Evolutionary conservation across 495 filamentous ascomycete species (phyloP), one percentile per base, ranked within the genome.

Genomic region (Platismatia glauca): DNA sequence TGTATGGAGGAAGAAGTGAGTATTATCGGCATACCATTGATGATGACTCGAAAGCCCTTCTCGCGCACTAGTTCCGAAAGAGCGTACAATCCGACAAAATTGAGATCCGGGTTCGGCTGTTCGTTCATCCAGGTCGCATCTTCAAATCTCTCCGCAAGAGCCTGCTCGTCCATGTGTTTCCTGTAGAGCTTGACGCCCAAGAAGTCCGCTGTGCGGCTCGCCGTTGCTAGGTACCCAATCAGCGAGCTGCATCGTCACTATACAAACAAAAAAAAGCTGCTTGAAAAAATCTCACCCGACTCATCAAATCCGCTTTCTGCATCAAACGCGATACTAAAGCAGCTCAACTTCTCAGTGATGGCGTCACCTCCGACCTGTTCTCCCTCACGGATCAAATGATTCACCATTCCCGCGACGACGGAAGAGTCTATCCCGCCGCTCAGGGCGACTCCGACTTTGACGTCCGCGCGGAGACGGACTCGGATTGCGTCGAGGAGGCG

Each of bases 351-450:
- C 20, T 82, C 74, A 22, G 71, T 78, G 65, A 80, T 80, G 8
- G 66, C 46, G 27, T 71, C 72, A 62, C 71, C 74, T 12, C 76
- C 75, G 9, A 78, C 67, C 39, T 66, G 66, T 9, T 69, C 66
- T 22, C 72, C 74, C 46, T 81, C 69, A 29, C 74, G 68, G 1
- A 77, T 69, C 4, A 82, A 74, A 62, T 81, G 71, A 2, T 72
- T 73, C 29, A 77, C 77, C 67, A 84, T 83, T 18, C 81, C 79
- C 20, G 79, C 81, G 35, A 82, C 68, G 9, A 74, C 73, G 0
- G 79, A 79, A 7, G 76, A 79, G 63, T 82, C 81, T 35, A 84
- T 71, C 4, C 81, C 81, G n/a, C 81, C 81, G 31, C 72, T 76
- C 1, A 83, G 69, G 59, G 78, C 81, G 50, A 84, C 69, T 2